Percentiles rank a stretch among this genome's conserved stretches.
Evolutionary conservation across 2,329 filamentous ascomycete species (phyloP).

Genomic region (Beauveria sp.): DNA sequence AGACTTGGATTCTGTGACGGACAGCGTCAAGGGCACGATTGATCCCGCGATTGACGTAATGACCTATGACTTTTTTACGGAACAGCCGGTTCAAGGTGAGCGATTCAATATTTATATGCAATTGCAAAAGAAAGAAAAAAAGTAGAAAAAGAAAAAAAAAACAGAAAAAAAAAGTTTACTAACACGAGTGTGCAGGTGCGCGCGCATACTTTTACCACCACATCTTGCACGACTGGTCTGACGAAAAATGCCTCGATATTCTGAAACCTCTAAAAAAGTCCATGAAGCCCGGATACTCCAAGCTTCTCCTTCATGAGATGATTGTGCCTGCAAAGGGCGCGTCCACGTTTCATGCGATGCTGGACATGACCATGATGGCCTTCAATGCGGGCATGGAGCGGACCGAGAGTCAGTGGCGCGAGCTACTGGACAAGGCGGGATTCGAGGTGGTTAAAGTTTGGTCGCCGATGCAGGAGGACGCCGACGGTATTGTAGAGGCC

Average conservation of each 20-base stretch:
- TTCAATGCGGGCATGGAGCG: conserved; percentile 16
- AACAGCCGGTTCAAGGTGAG: conserved; percentile 20
- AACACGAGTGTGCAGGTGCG: conserved; percentile 16
- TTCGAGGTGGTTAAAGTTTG: conserved; percentile 8
- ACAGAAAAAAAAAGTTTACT: background rate
- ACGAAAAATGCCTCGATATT: conserved; percentile 16
- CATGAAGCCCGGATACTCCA: conserved; percentile 23
- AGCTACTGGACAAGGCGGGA: conserved; percentile 16
- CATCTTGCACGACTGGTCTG: conserved; percentile 21
- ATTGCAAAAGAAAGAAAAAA: no score
- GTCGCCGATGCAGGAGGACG: background rate
- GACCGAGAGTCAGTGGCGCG: conserved; percentile 15
- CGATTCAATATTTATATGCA: background rate
- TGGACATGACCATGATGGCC: conserved; percentile 21
- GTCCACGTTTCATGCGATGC: conserved; percentile 11
- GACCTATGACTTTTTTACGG: conserved; percentile 28
- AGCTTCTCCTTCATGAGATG: conserved; percentile 24
- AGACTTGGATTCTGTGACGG: conserved; percentile 19
- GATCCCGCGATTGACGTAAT: conserved; percentile 19
- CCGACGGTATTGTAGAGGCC: conserved; percentile 6
- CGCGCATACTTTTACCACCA: conserved; percentile 21
- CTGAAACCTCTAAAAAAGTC: conserved; percentile 11
- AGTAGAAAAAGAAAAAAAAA: background rate
- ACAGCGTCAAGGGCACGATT: conserved; percentile 15
- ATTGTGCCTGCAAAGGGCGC: conserved; percentile 16